Conservation (phyloP, 2,329 filamentous ascomycete genomes). For the Nemania abortiva region DNA sequence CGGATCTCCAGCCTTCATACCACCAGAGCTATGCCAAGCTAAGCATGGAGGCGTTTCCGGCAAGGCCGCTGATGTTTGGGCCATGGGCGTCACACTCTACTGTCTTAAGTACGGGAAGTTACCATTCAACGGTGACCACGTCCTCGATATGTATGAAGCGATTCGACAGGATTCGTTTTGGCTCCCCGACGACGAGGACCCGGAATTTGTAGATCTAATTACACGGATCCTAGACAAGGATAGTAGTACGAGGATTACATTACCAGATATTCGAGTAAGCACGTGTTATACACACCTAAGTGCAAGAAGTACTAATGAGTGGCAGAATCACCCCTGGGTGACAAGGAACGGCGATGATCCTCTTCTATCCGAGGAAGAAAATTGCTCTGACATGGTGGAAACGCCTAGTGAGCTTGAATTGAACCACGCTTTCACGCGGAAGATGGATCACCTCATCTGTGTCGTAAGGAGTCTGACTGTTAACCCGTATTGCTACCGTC, state of each 20-base stretch:
- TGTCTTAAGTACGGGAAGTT: slow-evolving; percentile 90
- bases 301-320: slow-evolving; percentile 39
- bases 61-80: slow-evolving; percentile 95
- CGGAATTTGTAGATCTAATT: slow-evolving; percentile 81
- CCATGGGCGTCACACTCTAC: slow-evolving; percentile 95
- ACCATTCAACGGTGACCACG: slow-evolving; percentile 82
- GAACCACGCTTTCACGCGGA: slow-evolving; percentile 88
- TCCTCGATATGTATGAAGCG: slow-evolving; percentile 89
- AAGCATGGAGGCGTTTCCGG: slow-evolving; percentile 91
- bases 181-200: slow-evolving; percentile 73
- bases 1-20: slow-evolving; percentile 93
- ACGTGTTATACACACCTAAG: not conserved
- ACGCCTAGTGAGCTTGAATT: slow-evolving; percentile 91
- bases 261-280: slow-evolving; percentile 83
- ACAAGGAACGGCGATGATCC: slow-evolving; percentile 82
- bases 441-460: slow-evolving; percentile 86
- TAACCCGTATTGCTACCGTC: not conserved
- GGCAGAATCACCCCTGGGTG: slow-evolving; percentile 91
- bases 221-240: slow-evolving; percentile 83
- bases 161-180: slow-evolving; percentile 78
- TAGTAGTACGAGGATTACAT: slow-evolving; percentile 82
- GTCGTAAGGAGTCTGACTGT: slow-evolving; percentile 68
- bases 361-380: slow-evolving; percentile 84
- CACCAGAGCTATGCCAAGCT: slow-evolving; percentile 89
- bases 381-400: slow-evolving; percentile 83